These are phyloP conservation scores for Abrus pulchellus DNA, from an alignment of 306 rosid genomes.

Conservation along the genomic window DNA sequence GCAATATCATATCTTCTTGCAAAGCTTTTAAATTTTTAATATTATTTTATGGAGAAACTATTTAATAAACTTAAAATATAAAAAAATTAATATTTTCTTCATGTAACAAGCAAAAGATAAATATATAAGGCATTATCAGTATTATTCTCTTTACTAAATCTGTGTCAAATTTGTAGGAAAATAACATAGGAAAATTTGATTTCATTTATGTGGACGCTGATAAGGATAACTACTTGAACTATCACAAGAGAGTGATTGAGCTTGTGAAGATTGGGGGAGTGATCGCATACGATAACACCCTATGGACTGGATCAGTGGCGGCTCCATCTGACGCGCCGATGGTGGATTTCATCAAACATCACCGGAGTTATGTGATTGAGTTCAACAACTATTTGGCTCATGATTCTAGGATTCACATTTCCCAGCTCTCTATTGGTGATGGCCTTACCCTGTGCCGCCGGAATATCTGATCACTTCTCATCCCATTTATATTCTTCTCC, in stretches of 20 bases:
- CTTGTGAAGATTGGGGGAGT: conserved; percentile 75
- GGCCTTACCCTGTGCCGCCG: conserved; percentile 78
- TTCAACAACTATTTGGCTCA: conserved; percentile 70
- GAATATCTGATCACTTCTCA: conserved; percentile 40
- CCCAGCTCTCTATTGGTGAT: conserved; percentile 78
- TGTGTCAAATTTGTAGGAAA: no score
- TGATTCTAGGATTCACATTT: conserved; percentile 78
- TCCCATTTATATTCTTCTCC: background rate
- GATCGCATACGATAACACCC: conserved; percentile 80
- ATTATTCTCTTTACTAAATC: no score
- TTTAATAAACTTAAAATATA: no score
- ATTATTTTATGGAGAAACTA: no score
- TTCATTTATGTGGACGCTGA: no score
- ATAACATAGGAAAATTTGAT: no score
- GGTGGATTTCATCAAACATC: conserved; percentile 65
- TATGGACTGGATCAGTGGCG: conserved; percentile 79
- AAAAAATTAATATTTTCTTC: no score
- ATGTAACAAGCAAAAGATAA: no score
- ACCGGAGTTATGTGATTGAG: conserved; percentile 67
- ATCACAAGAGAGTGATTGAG: conserved; percentile 58
- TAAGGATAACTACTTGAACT: no score
- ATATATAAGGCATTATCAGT: no score
- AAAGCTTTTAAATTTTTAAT: no score
- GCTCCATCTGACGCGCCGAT: conserved; percentile 75
- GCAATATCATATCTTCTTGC: no score